Evolutionary conservation across 352 stramenopile genomes (phyloP).

Genomic region (Pythium pyrilobum): DNA sequence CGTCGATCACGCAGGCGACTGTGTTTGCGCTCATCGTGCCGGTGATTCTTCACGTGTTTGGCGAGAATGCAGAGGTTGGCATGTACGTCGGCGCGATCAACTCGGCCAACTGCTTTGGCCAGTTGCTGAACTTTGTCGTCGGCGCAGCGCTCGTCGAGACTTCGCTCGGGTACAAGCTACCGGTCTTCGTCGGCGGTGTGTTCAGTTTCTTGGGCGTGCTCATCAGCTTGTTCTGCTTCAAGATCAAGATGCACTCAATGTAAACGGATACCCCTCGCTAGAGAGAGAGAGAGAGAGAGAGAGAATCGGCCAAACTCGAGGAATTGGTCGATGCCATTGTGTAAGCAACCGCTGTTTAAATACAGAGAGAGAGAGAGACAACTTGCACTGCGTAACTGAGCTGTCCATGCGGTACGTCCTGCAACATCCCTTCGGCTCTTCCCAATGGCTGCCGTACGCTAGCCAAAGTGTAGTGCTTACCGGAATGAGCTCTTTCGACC

Average conservation of each 20-base stretch:
- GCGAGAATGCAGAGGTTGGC: slow-evolving; percentile 36
- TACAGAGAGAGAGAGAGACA: too few relatives aligned
- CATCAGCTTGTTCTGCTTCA: slow-evolving; percentile 44
- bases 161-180: slow-evolving; percentile 45
- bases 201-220: slow-evolving; percentile 48
- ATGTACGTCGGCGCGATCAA: slow-evolving; percentile 67
- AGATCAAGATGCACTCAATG: slow-evolving; percentile 73
- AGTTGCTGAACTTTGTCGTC: slow-evolving; percentile 59
- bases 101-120: slow-evolving; percentile 57
- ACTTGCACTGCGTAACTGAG: neutral
- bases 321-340: too few relatives aligned
- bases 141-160: slow-evolving; percentile 48
- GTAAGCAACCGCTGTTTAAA: neutral
- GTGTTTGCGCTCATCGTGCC: slow-evolving; percentile 61
- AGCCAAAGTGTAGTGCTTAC: too few relatives aligned
- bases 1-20: slow-evolving; percentile 41
- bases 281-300: too few relatives aligned
- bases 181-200: slow-evolving; percentile 60
- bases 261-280: too few relatives aligned
- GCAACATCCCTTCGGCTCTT: too few relatives aligned
- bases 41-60: slow-evolving; percentile 56
- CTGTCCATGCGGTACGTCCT: too few relatives aligned
- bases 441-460: too few relatives aligned
- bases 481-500: slow-evolving; percentile 24
- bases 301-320: too few relatives aligned